Evolutionary conservation across 768 basidiomycete species (phyloP).

Genomic region (Tylopilus sp.): DNA sequence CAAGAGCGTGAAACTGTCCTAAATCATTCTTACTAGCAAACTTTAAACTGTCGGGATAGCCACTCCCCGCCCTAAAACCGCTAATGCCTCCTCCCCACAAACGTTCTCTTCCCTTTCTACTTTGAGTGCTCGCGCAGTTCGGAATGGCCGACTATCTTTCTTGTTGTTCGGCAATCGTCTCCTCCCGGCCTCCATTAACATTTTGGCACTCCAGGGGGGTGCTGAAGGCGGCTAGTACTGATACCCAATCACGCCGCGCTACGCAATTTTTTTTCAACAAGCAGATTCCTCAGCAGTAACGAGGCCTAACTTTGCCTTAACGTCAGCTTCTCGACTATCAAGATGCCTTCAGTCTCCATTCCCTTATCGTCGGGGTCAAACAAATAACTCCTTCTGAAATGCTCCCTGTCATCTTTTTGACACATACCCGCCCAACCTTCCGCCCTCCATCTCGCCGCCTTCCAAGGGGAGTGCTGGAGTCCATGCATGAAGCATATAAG

Average conservation of each 20-base stretch:
- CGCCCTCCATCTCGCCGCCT: neutral
- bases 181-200: constrained; percentile 2
- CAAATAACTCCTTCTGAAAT: neutral
- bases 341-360: neutral
- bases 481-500: neutral
- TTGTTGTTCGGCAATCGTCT: neutral
- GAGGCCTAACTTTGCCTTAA: neutral
- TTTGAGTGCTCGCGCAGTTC: neutral
- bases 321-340: no score
- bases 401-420: neutral
- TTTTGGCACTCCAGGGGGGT: neutral
- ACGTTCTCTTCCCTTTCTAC: neutral
- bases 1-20: no score
- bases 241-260: neutral
- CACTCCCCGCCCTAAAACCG: no score
- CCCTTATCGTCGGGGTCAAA: neutral
- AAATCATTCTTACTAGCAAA: no score
- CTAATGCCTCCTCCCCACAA: no score
- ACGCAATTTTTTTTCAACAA: neutral
- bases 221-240: neutral
- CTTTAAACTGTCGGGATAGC: no score
- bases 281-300: neutral
- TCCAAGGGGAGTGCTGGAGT: constrained; percentile 6
- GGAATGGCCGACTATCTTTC: neutral
- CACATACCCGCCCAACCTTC: neutral